These are phyloP conservation scores for Lachnellula suecica DNA, from an alignment of 2,329 filamentous ascomycete species.

Conservation along the genomic window DNA sequence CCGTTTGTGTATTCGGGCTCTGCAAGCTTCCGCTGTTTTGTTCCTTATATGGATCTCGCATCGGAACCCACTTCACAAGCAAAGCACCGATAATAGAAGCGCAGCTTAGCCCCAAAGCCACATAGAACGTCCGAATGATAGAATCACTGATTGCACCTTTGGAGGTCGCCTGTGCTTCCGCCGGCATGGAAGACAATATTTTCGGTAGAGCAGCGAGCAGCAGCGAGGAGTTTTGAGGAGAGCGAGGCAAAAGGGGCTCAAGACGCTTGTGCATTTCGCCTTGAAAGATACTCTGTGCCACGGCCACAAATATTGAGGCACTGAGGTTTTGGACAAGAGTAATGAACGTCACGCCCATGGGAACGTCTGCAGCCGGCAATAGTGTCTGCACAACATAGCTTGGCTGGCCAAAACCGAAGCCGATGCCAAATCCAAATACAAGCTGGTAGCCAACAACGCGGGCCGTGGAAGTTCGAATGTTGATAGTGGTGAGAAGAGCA, in stretches of 20 bases:
- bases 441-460: background rate
- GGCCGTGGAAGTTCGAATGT: background rate
- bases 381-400: background rate
- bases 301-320: background rate
- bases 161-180: background rate
- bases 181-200: background rate
- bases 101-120: background rate
- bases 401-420: background rate
- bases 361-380: background rate
- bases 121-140: background rate
- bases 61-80: background rate
- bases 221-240: background rate
- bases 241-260: background rate
- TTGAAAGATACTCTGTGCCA: background rate
- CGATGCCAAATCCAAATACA: no score
- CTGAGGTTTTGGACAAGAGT: background rate
- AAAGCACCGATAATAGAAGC: background rate
- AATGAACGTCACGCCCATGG: background rate
- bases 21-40: no score
- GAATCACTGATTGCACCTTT: background rate
- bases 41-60: background rate
- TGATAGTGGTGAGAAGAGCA: background rate
- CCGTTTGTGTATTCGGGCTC: no score
- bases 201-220: background rate
- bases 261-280: background rate